Evolutionary conservation across 2,329 filamentous ascomycete genomes (phyloP).

Genomic region (Microcyclosporella mali): DNA sequence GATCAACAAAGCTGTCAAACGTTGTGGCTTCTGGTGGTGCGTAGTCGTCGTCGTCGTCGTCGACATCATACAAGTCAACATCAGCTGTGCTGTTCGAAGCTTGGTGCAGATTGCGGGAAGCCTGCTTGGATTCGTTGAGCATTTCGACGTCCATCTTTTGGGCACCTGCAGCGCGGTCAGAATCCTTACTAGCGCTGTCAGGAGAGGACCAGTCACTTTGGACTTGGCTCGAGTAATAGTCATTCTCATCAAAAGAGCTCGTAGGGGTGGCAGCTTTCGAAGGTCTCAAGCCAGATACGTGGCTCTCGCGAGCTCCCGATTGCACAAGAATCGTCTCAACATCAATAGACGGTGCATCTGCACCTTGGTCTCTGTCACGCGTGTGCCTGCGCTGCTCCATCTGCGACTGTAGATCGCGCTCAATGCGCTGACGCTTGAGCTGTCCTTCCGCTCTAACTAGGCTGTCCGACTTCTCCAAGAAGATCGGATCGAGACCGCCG

Average conservation of each 20-base stretch:
- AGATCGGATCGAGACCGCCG: constrained; percentile 62
- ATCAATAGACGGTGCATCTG: constrained; percentile 43
- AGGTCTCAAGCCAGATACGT: constrained; percentile 51
- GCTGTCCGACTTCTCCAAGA: constrained; percentile 80
- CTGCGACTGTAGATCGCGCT: constrained; percentile 70
- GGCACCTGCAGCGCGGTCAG: constrained; percentile 40
- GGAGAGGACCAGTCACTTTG: constrained; percentile 64
- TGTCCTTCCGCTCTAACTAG: constrained; percentile 75
- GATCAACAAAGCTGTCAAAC: constrained; percentile 19
- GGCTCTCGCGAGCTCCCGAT: constrained; percentile 66
- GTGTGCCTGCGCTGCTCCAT: constrained; percentile 56
- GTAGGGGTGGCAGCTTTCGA: constrained; percentile 49
- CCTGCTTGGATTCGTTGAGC: constrained; percentile 10
- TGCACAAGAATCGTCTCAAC: constrained; percentile 43
- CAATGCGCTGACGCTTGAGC: constrained; percentile 73
- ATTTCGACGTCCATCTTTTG: constrained; percentile 24
- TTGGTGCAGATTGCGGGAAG: constrained; percentile 5
- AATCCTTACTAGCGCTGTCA: constrained; percentile 35
- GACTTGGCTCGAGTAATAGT: constrained; percentile 87
- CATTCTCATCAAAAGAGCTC: constrained; percentile 86
- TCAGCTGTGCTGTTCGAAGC: constrained; percentile 7
- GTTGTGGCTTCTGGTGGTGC: constrained; percentile 26
- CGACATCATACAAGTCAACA: constrained; percentile 21
- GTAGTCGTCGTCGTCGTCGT: constrained; percentile 30
- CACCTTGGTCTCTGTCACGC: constrained; percentile 44